Evolutionary conservation across 2,329 filamentous ascomycete species (phyloP).

Genomic region (Ophiostoma tasmaniense): DNA sequence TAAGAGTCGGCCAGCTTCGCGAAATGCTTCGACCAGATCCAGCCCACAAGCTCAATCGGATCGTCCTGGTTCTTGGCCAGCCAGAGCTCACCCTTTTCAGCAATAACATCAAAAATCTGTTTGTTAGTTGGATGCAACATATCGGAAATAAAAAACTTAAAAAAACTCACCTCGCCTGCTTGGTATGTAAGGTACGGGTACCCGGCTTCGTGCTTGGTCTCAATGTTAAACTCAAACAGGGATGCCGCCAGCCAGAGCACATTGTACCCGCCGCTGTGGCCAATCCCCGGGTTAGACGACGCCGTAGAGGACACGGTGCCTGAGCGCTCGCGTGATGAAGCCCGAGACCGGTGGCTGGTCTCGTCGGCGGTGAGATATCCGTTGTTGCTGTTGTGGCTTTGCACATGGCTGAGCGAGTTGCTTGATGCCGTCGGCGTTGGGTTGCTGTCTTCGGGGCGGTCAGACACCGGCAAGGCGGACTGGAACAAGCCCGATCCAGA

Average conservation of each 20-base stretch:
- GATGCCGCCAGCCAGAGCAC: conserved; percentile 88
- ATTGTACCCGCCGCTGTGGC: conserved; percentile 46
- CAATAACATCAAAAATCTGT: conserved; percentile 85
- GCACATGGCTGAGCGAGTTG: conserved; percentile 22
- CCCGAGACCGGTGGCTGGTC: conserved; percentile 35
- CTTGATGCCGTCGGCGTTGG: neutral
- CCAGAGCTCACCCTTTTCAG: conserved; percentile 95
- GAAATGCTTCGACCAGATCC: conserved; percentile 99
- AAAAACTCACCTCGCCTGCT: conserved; percentile 66
- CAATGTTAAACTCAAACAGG: conserved; percentile 95
- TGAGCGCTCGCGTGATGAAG: conserved; percentile 51
- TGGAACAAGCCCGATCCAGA: conserved; percentile 78
- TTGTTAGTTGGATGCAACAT: too few species aligned
- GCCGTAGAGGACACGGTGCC: conserved; percentile 27
- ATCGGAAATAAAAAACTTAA: too few species aligned
- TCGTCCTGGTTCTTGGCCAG: conserved; percentile 97
- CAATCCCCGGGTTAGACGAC: conserved; percentile 10
- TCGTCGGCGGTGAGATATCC: conserved; percentile 21
- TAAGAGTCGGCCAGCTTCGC: conserved; percentile 51
- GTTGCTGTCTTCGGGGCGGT: conserved; percentile 51
- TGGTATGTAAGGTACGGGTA: conserved; percentile 96
- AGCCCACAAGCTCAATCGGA: conserved; percentile 66
- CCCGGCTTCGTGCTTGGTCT: conserved; percentile 83
- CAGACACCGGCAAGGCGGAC: conserved; percentile 74
- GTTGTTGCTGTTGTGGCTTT: conserved; percentile 29